Percentiles rank a stretch among this genome's conserved stretches.
phyloP scores from a whole-genome alignment of 2,329 filamentous ascomycete genomes.

The Calonectria pseudoturangicola region DNA sequence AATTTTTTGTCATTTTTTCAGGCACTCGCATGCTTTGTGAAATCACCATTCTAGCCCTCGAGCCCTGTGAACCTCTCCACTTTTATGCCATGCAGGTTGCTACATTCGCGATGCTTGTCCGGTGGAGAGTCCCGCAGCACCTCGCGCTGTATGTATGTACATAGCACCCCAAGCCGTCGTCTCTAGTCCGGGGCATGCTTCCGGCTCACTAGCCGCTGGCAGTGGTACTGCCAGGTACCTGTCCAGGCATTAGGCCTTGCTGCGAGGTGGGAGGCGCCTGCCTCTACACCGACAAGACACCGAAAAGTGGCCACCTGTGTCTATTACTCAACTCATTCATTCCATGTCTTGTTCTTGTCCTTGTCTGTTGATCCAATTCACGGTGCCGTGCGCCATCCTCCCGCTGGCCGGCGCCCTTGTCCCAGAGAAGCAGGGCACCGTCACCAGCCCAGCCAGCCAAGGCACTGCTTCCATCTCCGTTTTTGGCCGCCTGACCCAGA shows the following conservation, averaged over 20 bases:
- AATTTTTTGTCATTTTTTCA: slow-evolving; percentile 2
- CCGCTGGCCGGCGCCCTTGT: background rate
- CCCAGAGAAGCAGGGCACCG: background rate
- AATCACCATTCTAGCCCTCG: slow-evolving; percentile 21
- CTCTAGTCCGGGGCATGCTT: slow-evolving; percentile 3
- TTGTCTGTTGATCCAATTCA: slow-evolving; percentile 10
- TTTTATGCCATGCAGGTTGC: slow-evolving; percentile 27
- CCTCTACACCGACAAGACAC: slow-evolving; percentile 40
- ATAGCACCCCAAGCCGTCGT: too few species aligned
- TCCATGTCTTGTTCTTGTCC: background rate
- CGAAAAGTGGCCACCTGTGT: slow-evolving; percentile 15
- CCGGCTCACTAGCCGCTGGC: background rate
- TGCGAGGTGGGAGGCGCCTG: background rate
- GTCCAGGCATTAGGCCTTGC: too few species aligned
- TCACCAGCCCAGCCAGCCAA: slow-evolving; percentile 9
- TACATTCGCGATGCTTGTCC: slow-evolving; percentile 28
- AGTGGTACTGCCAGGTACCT: slow-evolving; percentile 1
- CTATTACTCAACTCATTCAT: too few species aligned
- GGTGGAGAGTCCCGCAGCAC: slow-evolving; percentile 23
- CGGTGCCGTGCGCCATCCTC: background rate
- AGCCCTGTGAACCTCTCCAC: slow-evolving; percentile 19
- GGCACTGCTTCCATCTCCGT: background rate
- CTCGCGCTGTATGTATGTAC: background rate
- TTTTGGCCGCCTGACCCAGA: slow-evolving; percentile 9
- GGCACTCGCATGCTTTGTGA: slow-evolving; percentile 19